Evolutionary conservation across 2,329 filamentous ascomycete species (phyloP), one percentile per base, ranked within the genome.

Genomic region (Cercospora berteroae): DNA sequence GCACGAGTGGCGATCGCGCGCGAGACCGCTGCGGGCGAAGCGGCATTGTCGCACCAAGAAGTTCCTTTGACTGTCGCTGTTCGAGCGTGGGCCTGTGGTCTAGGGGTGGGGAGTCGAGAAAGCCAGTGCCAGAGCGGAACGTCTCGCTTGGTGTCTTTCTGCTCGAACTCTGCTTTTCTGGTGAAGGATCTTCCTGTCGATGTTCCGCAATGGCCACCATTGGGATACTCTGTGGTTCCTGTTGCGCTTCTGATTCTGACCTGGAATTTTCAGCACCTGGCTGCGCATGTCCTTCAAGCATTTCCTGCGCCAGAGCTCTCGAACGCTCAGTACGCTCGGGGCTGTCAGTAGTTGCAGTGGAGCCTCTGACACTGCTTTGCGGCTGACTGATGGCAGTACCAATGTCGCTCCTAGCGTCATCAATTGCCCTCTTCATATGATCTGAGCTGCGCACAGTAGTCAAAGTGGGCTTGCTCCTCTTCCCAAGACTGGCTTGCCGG

Each of bases 401-500:
- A 8, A 71, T 12, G 7, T 67, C 67, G 27, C 48, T 48, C n/a
- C 71, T 69, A 6, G 56, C 63, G 2, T 68, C 66, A 39, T 29
- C 62, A 36, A 63, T 69, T 12, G 48, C 58, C 56, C 67, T 72
- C n/a, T 70, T 66, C 31, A 75, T 65, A 3, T 66, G 66, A 13
- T 83, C 81, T 1, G 77, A 75, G 44, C 80, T 82, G 69, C 79
- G 82, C 65, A 84, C 83, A 0, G 80, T 83, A 64, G 81, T 83
- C 68, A 84, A 70, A 7, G 80, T 82, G 5, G 83, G 82, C 69
- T 80, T 83, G 16, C 79, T 81, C 63, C 81, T 78, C 69, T 81
- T 79, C 16, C 83, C 82, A 27, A 84, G 69, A 74, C 83, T 84
- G 9, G 83, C 83, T 71, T 84, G 80, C 63, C 83, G 76, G 50